These are phyloP conservation scores for Aschersonia sp. DNA, from an alignment of 2,329 filamentous ascomycete genomes.

Conservation along the genomic window DNA sequence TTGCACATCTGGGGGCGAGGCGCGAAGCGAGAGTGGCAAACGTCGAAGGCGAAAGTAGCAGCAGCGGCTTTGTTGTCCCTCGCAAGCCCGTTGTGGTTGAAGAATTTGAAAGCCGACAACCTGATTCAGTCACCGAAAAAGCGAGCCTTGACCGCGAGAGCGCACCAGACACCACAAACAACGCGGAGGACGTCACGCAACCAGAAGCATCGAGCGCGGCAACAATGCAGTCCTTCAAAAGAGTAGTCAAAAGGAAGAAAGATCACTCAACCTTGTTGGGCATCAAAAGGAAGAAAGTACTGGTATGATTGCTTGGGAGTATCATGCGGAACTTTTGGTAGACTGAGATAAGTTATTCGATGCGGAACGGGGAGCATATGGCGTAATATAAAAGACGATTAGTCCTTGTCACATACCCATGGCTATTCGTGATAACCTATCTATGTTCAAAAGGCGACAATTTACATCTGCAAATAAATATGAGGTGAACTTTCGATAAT, in stretches of 20 bases:
- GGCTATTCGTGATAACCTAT: no score
- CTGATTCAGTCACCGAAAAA: background rate
- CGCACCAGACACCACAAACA: background rate
- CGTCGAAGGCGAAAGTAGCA: background rate
- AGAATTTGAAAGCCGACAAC: background rate
- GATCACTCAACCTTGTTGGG: slow-evolving; percentile 60
- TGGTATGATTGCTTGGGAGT: slow-evolving; percentile 19
- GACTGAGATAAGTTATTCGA: no score
- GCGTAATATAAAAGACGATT: no score
- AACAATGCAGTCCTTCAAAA: slow-evolving; percentile 45
- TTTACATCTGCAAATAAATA: background rate
- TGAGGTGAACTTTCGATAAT: background rate
- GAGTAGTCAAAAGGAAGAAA: slow-evolving; percentile 77
- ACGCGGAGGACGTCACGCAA: background rate
- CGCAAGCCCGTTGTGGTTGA: no score
- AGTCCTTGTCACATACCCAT: no score
- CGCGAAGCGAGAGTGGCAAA: slow-evolving; percentile 27
- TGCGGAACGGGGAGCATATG: no score
- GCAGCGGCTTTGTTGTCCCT: no score
- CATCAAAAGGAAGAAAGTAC: slow-evolving; percentile 69
- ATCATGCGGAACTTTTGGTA: background rate
- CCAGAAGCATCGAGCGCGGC: slow-evolving; percentile 7
- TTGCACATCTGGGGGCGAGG: slow-evolving; percentile 41
- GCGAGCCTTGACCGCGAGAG: background rate
- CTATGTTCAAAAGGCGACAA: background rate